Conservation (phyloP, 2,329 filamentous ascomycete species). For the Pochonia chlamydosporia region DNA sequence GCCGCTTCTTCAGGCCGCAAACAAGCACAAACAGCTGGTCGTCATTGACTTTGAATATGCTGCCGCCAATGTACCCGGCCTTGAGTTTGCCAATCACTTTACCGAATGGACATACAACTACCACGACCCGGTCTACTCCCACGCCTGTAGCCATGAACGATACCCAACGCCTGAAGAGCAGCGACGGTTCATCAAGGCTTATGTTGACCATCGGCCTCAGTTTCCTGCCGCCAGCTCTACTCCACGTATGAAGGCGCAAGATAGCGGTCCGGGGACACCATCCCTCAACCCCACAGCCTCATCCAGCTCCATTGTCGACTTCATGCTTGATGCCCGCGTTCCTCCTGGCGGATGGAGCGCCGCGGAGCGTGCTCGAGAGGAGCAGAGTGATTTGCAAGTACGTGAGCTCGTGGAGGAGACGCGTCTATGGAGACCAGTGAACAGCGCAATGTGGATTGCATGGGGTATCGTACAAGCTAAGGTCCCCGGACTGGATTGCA, state of each 20-base stretch:
- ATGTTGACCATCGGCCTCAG: constrained; percentile 74
- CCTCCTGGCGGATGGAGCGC: constrained; percentile 46
- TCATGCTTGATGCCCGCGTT: constrained; percentile 75
- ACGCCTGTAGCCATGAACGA: constrained; percentile 58
- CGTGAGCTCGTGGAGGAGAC: constrained; percentile 71
- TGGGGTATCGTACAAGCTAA: constrained; percentile 98
- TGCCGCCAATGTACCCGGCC: constrained; percentile 75
- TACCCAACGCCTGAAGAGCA: constrained; percentile 83
- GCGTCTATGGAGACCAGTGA: constrained; percentile 78
- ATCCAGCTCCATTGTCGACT: constrained; percentile 54
- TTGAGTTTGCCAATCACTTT: constrained; percentile 98
- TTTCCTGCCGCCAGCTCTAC: constrained; percentile 50
- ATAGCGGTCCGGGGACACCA: constrained; percentile 34
- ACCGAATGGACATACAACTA: constrained; percentile 99
- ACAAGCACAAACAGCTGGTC: constrained; percentile 91
- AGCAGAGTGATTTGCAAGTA: constrained; percentile 61
- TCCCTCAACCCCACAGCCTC: constrained; percentile 30
- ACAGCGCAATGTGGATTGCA: constrained; percentile 85
- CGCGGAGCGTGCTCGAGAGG: constrained; percentile 54
- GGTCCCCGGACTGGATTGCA: constrained; percentile 60
- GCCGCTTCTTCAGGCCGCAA: constrained; percentile 79
- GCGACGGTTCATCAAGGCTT: constrained; percentile 76
- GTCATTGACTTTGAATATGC: constrained; percentile 99
- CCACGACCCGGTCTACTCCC: constrained; percentile 62
- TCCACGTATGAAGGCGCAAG: constrained; percentile 39